Evolutionary conservation across 345 rosid species (phyloP).

Genomic region (Geranium brycei): DNA sequence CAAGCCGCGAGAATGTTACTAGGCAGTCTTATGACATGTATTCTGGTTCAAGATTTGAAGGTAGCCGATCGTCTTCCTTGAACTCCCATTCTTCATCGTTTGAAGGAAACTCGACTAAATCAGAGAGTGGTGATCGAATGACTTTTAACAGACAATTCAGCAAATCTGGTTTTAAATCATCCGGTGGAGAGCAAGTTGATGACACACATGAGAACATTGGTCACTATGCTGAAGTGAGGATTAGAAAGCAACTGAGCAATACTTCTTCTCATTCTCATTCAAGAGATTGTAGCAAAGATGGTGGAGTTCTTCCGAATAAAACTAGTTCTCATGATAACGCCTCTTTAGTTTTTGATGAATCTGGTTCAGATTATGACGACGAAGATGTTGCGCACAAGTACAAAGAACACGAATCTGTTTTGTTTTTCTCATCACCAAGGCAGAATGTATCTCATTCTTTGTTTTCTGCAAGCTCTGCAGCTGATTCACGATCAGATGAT

Average conservation of each 20-base stretch:
- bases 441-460: background rate
- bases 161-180: constrained; percentile 19
- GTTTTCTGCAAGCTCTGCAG: background rate
- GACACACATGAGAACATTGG: background rate
- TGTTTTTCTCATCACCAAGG: background rate
- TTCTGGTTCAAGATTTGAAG: constrained; percentile 1
- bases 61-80: constrained; percentile 15
- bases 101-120: constrained; percentile 25
- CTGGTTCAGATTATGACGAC: background rate
- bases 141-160: constrained; percentile 26
- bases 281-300: background rate
- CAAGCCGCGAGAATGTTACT: constrained; percentile 39
- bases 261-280: constrained; percentile 5
- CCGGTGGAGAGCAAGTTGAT: constrained; percentile 5
- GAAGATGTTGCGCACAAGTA: background rate
- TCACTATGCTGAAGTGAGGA: constrained; percentile 1
- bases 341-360: constrained; percentile 1
- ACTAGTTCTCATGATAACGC: background rate
- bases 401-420: background rate
- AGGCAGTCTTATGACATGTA: constrained; percentile 13
- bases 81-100: constrained; percentile 19
- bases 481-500: background rate
- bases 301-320: background rate
- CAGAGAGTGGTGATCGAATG: constrained; percentile 15
- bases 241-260: background rate